Conservation (phyloP, 176 grass and related monocot species). For the Chrysopogon serrulatus region DNA sequence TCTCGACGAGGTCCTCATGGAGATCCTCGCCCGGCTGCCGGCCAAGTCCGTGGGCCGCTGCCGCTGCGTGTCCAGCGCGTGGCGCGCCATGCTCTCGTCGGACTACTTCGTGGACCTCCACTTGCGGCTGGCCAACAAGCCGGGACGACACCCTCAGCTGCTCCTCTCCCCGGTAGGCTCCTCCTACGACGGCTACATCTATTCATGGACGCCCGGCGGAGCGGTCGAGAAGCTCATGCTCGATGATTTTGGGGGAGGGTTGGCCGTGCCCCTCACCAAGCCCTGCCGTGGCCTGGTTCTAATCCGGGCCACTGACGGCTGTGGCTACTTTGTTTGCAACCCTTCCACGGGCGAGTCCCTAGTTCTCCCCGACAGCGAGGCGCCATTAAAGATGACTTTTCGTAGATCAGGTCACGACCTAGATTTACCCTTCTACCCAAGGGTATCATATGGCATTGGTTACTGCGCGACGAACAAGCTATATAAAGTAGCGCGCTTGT, state of each 20-base stretch:
- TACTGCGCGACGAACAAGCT: background rate
- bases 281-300: constrained; percentile 9
- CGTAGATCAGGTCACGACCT: too few species aligned
- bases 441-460: constrained; percentile 16
- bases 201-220: background rate
- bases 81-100: background rate
- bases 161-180: background rate
- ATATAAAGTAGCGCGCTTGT: background rate
- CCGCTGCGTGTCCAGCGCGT: background rate
- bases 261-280: background rate
- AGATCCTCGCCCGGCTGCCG: constrained; percentile 15
- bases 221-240: background rate
- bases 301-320: background rate
- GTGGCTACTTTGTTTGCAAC: constrained; percentile 1
- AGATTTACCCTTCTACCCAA: too few species aligned
- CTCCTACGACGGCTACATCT: background rate
- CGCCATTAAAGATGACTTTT: background rate
- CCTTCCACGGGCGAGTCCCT: background rate
- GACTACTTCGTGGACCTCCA: constrained; percentile 1
- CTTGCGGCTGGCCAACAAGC: background rate
- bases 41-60: constrained; percentile 1
- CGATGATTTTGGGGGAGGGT: background rate
- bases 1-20: background rate
- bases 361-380: background rate
- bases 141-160: background rate